A percentile compares a stretch with the other conserved stretches of the same genome.
Conservation (phyloP, 1,139 yeast genomes). For the Pichia terricola region DNA sequence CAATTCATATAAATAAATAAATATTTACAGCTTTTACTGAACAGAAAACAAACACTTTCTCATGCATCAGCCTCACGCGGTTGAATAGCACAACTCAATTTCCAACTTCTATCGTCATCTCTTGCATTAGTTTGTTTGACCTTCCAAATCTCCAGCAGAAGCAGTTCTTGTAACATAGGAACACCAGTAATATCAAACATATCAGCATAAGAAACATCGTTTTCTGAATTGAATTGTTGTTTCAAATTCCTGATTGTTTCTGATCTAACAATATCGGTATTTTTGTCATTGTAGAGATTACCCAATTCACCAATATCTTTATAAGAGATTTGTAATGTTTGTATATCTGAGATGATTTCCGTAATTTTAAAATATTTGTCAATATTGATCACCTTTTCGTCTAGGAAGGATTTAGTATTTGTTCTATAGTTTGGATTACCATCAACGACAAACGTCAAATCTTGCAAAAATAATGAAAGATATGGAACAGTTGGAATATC, state of each 20-base stretch:
- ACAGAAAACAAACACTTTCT: background rate
- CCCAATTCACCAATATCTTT: constrained; percentile 23
- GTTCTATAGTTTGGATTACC: constrained; percentile 70
- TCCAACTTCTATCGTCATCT: constrained; percentile 65
- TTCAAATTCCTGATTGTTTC: constrained; percentile 22
- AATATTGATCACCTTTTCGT: constrained; percentile 60
- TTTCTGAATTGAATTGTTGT: constrained; percentile 12
- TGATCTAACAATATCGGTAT: constrained; percentile 22
- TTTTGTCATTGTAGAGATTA: constrained; percentile 16
- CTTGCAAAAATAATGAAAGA: constrained; percentile 75
- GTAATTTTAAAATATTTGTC: constrained; percentile 76
- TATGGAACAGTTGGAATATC: constrained; percentile 75
- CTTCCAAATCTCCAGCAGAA: constrained; percentile 61
- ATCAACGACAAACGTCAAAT: constrained; percentile 77
- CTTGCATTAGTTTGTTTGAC: constrained; percentile 49
- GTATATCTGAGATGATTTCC: constrained; percentile 66
- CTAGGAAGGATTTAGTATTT: constrained; percentile 42
- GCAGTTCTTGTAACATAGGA: constrained; percentile 51
- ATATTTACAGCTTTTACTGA: background rate
- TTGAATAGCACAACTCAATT: constrained; percentile 48
- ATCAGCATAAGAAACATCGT: constrained; percentile 18
- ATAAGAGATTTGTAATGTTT: constrained; percentile 64
- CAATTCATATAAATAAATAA: no score
- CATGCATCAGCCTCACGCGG: constrained; percentile 20
- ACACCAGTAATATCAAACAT: constrained; percentile 29